These are phyloP conservation scores for Exophiala sp. DNA, from an alignment of 2,329 filamentous ascomycete species.

Conservation along the genomic window DNA sequence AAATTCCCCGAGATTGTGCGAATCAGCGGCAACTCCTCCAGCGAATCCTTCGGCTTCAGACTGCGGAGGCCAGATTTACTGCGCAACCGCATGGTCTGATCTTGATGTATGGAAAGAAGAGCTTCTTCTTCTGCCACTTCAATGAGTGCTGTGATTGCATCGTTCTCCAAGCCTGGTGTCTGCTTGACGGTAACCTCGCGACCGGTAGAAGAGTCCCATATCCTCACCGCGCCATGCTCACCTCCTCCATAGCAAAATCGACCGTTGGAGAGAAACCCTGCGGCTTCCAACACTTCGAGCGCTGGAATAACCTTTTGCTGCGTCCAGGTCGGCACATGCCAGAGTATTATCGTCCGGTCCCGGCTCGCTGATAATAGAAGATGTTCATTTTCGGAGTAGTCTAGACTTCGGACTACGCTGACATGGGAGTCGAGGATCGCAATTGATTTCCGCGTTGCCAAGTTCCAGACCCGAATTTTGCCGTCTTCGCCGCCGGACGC, in stretches of 20 bases:
- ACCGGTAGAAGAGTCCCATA: slow-evolving; percentile 75
- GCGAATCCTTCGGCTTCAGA: slow-evolving; percentile 31
- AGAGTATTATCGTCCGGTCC: slow-evolving; percentile 90
- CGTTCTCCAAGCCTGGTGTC: slow-evolving; percentile 51
- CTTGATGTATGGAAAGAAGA: slow-evolving; percentile 75
- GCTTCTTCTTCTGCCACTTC: slow-evolving; percentile 42
- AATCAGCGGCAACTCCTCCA: slow-evolving; percentile 50
- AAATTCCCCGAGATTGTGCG: slow-evolving; percentile 90
- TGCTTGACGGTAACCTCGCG: slow-evolving; percentile 75
- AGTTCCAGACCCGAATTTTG: slow-evolving; percentile 83
- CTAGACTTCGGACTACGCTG: slow-evolving; percentile 82
- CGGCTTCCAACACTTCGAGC: slow-evolving; percentile 76
- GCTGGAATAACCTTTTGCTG: slow-evolving; percentile 72
- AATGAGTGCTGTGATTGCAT: slow-evolving; percentile 66
- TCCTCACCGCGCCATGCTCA: slow-evolving; percentile 70
- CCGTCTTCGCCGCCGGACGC: slow-evolving; percentile 93
- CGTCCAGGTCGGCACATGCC: slow-evolving; percentile 84
- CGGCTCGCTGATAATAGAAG: slow-evolving; percentile 75
- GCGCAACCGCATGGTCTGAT: slow-evolving; percentile 80
- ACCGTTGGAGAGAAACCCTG: slow-evolving; percentile 69
- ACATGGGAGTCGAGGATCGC: slow-evolving; percentile 85
- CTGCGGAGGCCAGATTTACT: slow-evolving; percentile 45
- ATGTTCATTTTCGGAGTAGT: slow-evolving; percentile 70
- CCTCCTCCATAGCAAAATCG: slow-evolving; percentile 75
- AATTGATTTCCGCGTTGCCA: slow-evolving; percentile 72